Conservation (phyloP, 2,329 filamentous ascomycete species). For the Talaromyces pinophilus region DNA sequence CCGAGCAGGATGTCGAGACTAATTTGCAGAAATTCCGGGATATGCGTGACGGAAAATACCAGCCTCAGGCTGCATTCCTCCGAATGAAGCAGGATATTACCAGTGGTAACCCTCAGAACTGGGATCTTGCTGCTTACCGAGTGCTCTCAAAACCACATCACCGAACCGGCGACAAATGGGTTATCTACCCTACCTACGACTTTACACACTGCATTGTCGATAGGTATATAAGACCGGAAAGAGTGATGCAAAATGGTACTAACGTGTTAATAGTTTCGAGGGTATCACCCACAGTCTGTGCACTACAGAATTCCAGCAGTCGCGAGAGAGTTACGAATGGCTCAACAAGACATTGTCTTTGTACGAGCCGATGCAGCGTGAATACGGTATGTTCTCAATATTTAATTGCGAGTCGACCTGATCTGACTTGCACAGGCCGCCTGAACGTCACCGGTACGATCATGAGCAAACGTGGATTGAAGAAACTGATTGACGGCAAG, state of each 20-base stretch:
- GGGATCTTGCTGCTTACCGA: slow-evolving; percentile 90
- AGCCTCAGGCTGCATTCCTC: slow-evolving; percentile 77
- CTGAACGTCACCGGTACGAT: slow-evolving; percentile 82
- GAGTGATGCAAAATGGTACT: background rate
- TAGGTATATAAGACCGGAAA: slow-evolving; percentile 46
- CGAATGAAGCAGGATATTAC: slow-evolving; percentile 87
- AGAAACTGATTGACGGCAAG: slow-evolving; percentile 72
- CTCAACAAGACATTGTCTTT: slow-evolving; percentile 49
- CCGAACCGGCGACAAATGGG: slow-evolving; percentile 80
- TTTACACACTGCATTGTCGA: slow-evolving; percentile 90
- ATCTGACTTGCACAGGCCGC: slow-evolving; percentile 40
- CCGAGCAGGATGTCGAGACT: slow-evolving; percentile 70
- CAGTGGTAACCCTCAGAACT: slow-evolving; percentile 89
- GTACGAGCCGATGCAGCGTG: slow-evolving; percentile 92
- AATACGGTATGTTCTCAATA: slow-evolving; percentile 58
- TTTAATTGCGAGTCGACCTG: accelerated
- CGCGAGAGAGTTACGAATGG: slow-evolving; percentile 87
- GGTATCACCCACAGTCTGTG: slow-evolving; percentile 89
- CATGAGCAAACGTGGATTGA: slow-evolving; percentile 80
- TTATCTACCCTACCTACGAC: slow-evolving; percentile 93
- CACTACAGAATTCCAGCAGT: slow-evolving; percentile 87
- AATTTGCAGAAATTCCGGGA: slow-evolving; percentile 81
- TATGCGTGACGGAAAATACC: slow-evolving; percentile 91
- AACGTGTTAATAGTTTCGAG: slow-evolving; percentile 73
- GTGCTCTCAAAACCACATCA: slow-evolving; percentile 62